Evolutionary conservation across 495 filamentous ascomycete genomes (phyloP), one percentile per base, ranked within the genome.

Genomic region (Talaromyces proteolyticus): DNA sequence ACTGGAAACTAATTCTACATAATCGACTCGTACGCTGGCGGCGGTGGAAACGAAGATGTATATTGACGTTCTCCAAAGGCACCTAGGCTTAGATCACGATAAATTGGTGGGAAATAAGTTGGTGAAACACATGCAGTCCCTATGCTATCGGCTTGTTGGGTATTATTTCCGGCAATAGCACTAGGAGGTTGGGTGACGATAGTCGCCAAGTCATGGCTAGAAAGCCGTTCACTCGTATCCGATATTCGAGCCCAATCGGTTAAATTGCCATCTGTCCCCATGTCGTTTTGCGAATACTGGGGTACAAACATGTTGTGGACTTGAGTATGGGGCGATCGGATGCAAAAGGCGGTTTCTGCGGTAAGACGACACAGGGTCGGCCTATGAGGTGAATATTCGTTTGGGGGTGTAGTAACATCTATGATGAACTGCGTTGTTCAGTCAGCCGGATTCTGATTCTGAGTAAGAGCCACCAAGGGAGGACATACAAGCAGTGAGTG

Each of bases 11-110:
- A 22, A 23, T 22, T 49, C 12, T 19, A 6, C 19, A 41, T 7
- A 10, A 49, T 29, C n/a, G 47, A 49, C 19, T 41, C 34, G 11
- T 49, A 49, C 25, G 47, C 47, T 16, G 47, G 47, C 23, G 47
- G 47, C 20, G 47, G 47, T 6, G 29, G 29, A 8, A 34, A 34
- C 8, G 29, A 34, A 34, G 14, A 14, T 34, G 14, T 34, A 10
- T 8, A 14, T 34, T 34, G 8, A n/a, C 4, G 14, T 34, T 34
- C 29, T 34, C 29, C n/a, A n/a, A n/a, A n/a, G n/a, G n/a, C n/a
- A n/a, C n/a, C n/a, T n/a, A n/a, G n/a, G n/a, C n/a, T n/a, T n/a
- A n/a, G n/a, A n/a, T n/a, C n/a, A n/a, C n/a, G n/a, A n/a, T n/a
- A n/a, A n/a, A n/a, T n/a, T n/a, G n/a, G n/a, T n/a, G n/a, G n/a